A percentile compares a stretch with the other conserved stretches of the same genome.
These are phyloP conservation scores for Stenogyne calaminthoides DNA, from an alignment of 305 asterid species.

Conservation along the genomic window DNA sequence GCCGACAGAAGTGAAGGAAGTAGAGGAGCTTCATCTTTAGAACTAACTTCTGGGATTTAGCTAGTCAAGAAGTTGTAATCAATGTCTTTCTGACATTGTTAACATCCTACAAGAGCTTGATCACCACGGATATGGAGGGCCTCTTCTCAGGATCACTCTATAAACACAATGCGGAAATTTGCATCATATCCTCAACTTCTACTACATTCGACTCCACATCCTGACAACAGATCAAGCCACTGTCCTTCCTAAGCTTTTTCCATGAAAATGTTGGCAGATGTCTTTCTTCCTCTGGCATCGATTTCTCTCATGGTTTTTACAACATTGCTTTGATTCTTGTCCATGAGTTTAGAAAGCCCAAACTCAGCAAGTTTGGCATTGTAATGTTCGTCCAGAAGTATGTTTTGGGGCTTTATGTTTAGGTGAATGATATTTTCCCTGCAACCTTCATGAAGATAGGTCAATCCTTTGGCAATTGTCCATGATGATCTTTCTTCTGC, in stretches of 20 bases:
- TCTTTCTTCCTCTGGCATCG: slow-evolving; percentile 28
- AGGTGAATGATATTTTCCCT: slow-evolving; percentile 43
- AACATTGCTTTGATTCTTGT: slow-evolving; percentile 40
- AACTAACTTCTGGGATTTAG: neutral
- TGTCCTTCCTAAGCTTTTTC: slow-evolving; percentile 32
- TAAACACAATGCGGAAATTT: slow-evolving; percentile 35
- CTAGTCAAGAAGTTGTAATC: slow-evolving; percentile 16
- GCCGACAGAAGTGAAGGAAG: slow-evolving; percentile 43
- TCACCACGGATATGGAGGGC: too few relatives aligned
- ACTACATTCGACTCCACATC: slow-evolving; percentile 27
- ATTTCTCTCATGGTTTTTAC: slow-evolving; percentile 38
- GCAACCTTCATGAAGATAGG: slow-evolving; percentile 58
- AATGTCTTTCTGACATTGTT: slow-evolving; percentile 16
- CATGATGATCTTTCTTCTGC: slow-evolving; percentile 31
- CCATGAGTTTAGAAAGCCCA: slow-evolving; percentile 43
- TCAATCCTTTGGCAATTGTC: slow-evolving; percentile 45
- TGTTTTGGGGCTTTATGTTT: slow-evolving; percentile 55
- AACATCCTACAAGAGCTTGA: slow-evolving; percentile 39
- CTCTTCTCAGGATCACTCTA: slow-evolving; percentile 23
- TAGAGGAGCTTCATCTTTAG: slow-evolving; percentile 30
- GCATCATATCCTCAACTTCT: slow-evolving; percentile 32
- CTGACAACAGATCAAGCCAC: slow-evolving; percentile 24
- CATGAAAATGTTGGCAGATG: slow-evolving; percentile 34
- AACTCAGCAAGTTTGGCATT: slow-evolving; percentile 47
- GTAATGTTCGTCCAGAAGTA: slow-evolving; percentile 38